Evolutionary conservation across 2,329 filamentous ascomycete species (phyloP).

Genomic region (Dothistroma septosporum): DNA sequence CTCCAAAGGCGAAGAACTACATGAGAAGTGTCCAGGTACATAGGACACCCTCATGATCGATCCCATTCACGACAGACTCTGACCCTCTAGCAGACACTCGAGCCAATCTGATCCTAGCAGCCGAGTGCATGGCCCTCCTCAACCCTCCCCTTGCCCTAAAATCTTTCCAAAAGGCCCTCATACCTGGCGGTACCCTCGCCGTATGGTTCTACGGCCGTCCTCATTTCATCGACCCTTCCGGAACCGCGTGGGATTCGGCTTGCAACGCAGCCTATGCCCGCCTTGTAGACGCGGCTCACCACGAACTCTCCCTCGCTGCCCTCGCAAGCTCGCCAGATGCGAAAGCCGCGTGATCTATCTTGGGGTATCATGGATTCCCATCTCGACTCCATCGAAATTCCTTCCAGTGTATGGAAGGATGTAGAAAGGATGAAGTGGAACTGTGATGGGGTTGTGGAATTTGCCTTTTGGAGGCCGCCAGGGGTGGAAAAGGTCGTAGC

Average conservation of each 20-base stretch:
- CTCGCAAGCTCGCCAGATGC: not conserved
- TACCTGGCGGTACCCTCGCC: not conserved
- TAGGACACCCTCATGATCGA: not conserved
- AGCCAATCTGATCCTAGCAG: not conserved
- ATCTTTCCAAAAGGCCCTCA: not conserved
- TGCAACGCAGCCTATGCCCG: not conserved
- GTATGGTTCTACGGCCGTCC: conserved; percentile 4
- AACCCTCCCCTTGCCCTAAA: not conserved
- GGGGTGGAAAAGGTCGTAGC: not conserved
- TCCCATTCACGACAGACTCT: not conserved
- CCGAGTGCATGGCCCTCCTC: not conserved
- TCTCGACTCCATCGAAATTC: not conserved
- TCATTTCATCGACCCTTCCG: not conserved
- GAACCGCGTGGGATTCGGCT: not conserved
- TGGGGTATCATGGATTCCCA: not conserved
- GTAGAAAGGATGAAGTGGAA: not conserved
- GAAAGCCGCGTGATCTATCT: not conserved
- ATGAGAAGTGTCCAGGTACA: not conserved
- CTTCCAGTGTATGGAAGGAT: not conserved
- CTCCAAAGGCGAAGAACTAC: not conserved
- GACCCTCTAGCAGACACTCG: not conserved
- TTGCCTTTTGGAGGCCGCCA: not conserved
- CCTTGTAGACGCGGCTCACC: not conserved
- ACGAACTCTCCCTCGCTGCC: not conserved
- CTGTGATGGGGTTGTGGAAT: not conserved